These are phyloP conservation scores for Alloteropsis semialata DNA, from an alignment of 176 grass and related monocot genomes.

Conservation along the genomic window DNA sequence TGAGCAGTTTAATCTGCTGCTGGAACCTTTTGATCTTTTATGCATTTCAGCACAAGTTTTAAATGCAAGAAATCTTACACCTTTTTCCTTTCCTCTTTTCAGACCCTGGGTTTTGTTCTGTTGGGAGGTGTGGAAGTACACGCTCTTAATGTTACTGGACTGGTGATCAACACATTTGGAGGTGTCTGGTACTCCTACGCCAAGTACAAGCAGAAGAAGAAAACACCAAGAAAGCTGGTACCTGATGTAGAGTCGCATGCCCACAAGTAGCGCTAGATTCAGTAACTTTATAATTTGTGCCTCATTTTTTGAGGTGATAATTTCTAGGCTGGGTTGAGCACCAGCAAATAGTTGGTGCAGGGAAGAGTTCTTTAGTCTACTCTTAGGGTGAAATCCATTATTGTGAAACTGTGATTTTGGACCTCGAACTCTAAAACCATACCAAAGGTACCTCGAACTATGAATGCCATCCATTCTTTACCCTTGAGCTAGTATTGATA, in stretches of 20 bases:
- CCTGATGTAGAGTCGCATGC: conserved; percentile 51
- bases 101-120: conserved; percentile 92
- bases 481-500: too few species aligned
- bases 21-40: neutral
- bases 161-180: conserved; percentile 89
- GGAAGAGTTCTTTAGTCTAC: neutral
- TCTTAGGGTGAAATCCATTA: too few species aligned
- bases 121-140: conserved; percentile 86
- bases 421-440: too few species aligned
- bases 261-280: conserved; percentile 40
- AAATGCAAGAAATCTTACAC: neutral
- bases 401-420: too few species aligned
- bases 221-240: conserved; percentile 36
- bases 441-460: too few species aligned
- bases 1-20: neutral
- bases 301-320: neutral
- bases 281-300: neutral
- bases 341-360: neutral
- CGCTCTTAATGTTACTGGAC: conserved; percentile 68
- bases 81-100: conserved; percentile 1
- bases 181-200: conserved; percentile 94
- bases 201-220: conserved; percentile 85
- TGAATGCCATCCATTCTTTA: too few species aligned
- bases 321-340: neutral
- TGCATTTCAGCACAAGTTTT: neutral